These are phyloP conservation scores for Aspergillus haitiensis DNA, from an alignment of 495 filamentous ascomycete genomes.

Conservation along the genomic window DNA sequence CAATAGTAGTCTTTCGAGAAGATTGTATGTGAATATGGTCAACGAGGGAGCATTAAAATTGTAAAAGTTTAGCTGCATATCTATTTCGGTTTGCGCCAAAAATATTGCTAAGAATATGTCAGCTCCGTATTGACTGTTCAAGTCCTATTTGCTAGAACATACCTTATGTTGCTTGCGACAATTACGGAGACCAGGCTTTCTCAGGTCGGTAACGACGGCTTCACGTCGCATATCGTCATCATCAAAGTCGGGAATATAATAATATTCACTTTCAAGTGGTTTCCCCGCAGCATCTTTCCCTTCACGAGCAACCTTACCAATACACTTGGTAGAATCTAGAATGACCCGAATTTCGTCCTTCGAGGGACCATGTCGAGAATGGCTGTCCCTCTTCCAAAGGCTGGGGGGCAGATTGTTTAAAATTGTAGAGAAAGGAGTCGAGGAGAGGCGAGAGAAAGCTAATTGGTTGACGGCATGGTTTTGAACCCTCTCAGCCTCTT, in stretches of 20 bases:
- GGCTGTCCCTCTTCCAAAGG: constrained; percentile 48
- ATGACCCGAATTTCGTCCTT: constrained; percentile 65
- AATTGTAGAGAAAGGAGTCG: constrained; percentile 85
- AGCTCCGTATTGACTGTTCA: constrained; percentile 11
- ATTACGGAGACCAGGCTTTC: constrained; percentile 82
- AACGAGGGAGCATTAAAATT: constrained; percentile 12
- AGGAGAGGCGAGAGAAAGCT: constrained; percentile 93
- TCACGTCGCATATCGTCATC: constrained; percentile 72
- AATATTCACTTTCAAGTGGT: constrained; percentile 91
- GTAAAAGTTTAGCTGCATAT: constrained; percentile 8
- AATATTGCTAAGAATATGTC: constrained; percentile 72
- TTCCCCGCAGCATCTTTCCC: constrained; percentile 97
- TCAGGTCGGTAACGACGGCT: constrained; percentile 79
- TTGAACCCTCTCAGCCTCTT: constrained; percentile 41
- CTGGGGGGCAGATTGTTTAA: constrained; percentile 77
- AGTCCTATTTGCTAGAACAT: constrained; percentile 28
- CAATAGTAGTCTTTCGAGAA: constrained; percentile 15
- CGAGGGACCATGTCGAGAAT: constrained; percentile 48
- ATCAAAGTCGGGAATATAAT: constrained; percentile 93
- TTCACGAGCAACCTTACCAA: constrained; percentile 84
- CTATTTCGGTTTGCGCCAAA: constrained; percentile 80
- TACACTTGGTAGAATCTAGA: constrained; percentile 69
- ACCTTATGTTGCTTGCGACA: constrained; percentile 98
- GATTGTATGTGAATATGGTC: constrained; percentile 13
- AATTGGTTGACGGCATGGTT: constrained; percentile 94